Evolutionary conservation across 1,284 basidiomycete species (phyloP).

Genomic region (Ceratorhiza oryzae-sativae): DNA sequence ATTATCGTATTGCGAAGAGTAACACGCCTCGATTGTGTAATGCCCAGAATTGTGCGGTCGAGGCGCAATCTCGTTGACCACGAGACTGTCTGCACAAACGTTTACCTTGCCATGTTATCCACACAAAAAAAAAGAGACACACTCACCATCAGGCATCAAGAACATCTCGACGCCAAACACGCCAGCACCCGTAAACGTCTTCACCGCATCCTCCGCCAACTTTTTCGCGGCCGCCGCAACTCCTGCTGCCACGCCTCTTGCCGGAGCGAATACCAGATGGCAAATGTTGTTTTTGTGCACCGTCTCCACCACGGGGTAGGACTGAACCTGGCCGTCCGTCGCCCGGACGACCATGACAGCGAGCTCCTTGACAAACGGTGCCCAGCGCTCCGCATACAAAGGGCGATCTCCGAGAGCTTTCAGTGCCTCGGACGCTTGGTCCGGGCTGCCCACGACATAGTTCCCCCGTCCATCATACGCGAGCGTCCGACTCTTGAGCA

Average conservation of each 20-base stretch:
- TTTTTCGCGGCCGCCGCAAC: constrained; percentile 69
- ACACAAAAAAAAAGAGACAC: too few species aligned
- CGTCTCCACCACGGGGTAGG: constrained; percentile 96
- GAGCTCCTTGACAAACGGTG: constrained; percentile 88
- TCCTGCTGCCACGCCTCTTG: constrained; percentile 61
- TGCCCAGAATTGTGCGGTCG: constrained; percentile 99
- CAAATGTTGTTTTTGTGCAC: constrained; percentile 95
- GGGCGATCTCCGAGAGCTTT: constrained; percentile 66
- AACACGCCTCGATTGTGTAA: constrained; percentile 98
- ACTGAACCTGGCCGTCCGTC: constrained; percentile 72
- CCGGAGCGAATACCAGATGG: constrained; percentile 89
- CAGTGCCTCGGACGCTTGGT: constrained; percentile 71
- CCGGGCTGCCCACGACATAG: constrained; percentile 68
- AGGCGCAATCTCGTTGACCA: constrained; percentile 98
- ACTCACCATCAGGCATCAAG: constrained; percentile 83
- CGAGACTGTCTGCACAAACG: constrained; percentile 66
- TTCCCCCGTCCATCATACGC: constrained; percentile 98
- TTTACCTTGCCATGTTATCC: constrained; percentile 9
- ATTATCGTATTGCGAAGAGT: constrained; percentile 97
- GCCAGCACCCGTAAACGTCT: constrained; percentile 86
- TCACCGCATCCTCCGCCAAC: constrained; percentile 85
- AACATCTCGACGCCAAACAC: constrained; percentile 99
- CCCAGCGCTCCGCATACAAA: constrained; percentile 95
- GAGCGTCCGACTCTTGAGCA: constrained; percentile 94
- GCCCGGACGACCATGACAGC: constrained; percentile 98